These are phyloP conservation scores for Jatropha curcas DNA, from an alignment of 345 rosid species.

Conservation along the genomic window DNA sequence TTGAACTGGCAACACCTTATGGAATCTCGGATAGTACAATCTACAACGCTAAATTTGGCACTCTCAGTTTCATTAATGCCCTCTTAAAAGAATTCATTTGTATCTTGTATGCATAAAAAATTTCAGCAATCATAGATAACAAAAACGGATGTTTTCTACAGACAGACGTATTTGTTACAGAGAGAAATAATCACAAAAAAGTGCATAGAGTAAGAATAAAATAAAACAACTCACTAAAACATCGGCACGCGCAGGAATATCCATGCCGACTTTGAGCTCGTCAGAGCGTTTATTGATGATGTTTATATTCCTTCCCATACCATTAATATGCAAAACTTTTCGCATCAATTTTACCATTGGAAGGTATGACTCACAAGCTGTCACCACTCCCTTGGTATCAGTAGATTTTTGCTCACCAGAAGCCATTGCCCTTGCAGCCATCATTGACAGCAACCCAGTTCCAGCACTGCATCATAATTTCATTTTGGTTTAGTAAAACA, in stretches of 20 bases:
- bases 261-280: conserved; percentile 64
- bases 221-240: conserved; percentile 76
- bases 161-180: too few species aligned
- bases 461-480: conserved; percentile 67
- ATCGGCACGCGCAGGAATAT: conserved; percentile 69
- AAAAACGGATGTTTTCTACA: too few species aligned
- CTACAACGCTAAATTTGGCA: neutral
- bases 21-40: neutral
- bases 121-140: too few species aligned
- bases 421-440: conserved; percentile 75
- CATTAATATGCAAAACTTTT: conserved; percentile 70
- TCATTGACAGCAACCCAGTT: conserved; percentile 93
- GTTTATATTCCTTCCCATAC: conserved; percentile 53
- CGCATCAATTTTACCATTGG: conserved; percentile 93
- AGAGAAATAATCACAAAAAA: too few species aligned
- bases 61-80: neutral
- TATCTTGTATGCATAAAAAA: too few species aligned
- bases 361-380: conserved; percentile 91
- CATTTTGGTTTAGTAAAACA: too few species aligned
- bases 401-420: conserved; percentile 19
- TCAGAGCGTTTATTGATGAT: conserved; percentile 80
- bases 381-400: conserved; percentile 45
- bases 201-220: too few species aligned
- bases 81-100: neutral
- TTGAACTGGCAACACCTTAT: neutral